These are phyloP conservation scores for Lobosporangium transversale DNA, from an alignment of 192 early-diverging fungal genomes.

Conservation along the genomic window DNA sequence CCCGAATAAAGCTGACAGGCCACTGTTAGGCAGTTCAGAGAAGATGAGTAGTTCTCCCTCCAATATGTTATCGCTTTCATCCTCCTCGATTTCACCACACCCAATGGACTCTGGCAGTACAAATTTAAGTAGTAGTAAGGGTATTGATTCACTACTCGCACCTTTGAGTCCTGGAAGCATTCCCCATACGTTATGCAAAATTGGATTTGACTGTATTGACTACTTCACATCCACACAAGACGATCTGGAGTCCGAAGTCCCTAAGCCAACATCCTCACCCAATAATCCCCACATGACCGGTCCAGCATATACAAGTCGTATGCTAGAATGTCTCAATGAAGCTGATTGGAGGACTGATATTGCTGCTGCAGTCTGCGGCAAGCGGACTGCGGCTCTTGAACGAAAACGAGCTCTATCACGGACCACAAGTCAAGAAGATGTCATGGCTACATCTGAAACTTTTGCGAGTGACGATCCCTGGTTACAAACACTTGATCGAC, in stretches of 20 bases:
- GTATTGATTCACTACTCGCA: not conserved
- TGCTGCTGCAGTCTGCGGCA: slow-evolving; percentile 34
- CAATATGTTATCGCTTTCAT: slow-evolving; percentile 3
- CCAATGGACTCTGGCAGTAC: not conserved
- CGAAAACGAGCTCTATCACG: slow-evolving; percentile 26
- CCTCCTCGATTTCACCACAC: not conserved
- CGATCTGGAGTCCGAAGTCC: slow-evolving; percentile 7
- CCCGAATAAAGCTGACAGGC: not conserved
- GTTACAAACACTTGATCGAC: slow-evolving; percentile 25
- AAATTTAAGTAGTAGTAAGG: slow-evolving; percentile 1
- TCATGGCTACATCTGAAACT: not conserved
- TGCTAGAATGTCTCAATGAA: slow-evolving; percentile 18
- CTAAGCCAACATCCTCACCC: slow-evolving; percentile 1
- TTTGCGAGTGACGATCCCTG: slow-evolving; percentile 4
- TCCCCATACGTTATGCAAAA: slow-evolving; percentile 42
- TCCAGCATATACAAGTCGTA: slow-evolving; percentile 12
- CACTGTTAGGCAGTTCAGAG: not conserved
- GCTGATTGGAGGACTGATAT: slow-evolving; percentile 26
- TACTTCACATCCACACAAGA: slow-evolving; percentile 39
- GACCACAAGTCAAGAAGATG: slow-evolving; percentile 20
- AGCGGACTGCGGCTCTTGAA: slow-evolving; percentile 40
- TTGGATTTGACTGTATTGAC: slow-evolving; percentile 50
- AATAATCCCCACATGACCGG: not conserved
- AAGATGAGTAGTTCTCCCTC: not conserved
- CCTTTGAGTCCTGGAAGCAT: slow-evolving; percentile 18